Conservation (phyloP, 345 rosid genomes). For the Passiflora organensis region DNA sequence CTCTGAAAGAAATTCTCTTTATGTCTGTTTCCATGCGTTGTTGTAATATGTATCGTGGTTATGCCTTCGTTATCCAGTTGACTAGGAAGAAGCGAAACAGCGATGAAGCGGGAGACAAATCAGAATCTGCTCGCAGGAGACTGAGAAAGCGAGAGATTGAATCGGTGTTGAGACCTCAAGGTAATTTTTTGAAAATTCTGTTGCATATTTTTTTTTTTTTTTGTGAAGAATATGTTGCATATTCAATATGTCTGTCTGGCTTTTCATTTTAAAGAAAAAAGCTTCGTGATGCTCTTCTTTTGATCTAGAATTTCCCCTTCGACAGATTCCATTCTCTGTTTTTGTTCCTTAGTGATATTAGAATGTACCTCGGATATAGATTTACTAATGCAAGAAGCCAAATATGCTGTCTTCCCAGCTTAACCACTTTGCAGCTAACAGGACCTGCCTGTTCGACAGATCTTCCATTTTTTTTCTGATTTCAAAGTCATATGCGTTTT, state of each 20-base stretch:
- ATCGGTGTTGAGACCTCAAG: constrained; percentile 22
- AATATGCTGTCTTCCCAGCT: too few relatives aligned
- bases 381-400: too few relatives aligned
- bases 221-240: background rate
- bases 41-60: too few relatives aligned
- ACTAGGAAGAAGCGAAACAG: constrained; percentile 18
- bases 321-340: too few relatives aligned
- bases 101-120: constrained; percentile 12
- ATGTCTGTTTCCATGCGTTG: too few relatives aligned
- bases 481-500: background rate
- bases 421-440: too few relatives aligned
- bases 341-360: too few relatives aligned
- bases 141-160: constrained; percentile 32
- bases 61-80: constrained; percentile 1
- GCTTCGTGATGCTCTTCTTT: background rate
- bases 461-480: background rate
- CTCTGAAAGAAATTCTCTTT: background rate
- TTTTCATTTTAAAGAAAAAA: background rate
- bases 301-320: too few relatives aligned
- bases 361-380: too few relatives aligned
- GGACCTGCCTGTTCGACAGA: too few relatives aligned
- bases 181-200: constrained; percentile 14
- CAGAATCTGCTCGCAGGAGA: constrained; percentile 20
- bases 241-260: background rate
- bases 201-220: too few relatives aligned